These are phyloP conservation scores for Monotropa hypopitys DNA, from an alignment of 179 eudicot species.

Conservation along the genomic window DNA sequence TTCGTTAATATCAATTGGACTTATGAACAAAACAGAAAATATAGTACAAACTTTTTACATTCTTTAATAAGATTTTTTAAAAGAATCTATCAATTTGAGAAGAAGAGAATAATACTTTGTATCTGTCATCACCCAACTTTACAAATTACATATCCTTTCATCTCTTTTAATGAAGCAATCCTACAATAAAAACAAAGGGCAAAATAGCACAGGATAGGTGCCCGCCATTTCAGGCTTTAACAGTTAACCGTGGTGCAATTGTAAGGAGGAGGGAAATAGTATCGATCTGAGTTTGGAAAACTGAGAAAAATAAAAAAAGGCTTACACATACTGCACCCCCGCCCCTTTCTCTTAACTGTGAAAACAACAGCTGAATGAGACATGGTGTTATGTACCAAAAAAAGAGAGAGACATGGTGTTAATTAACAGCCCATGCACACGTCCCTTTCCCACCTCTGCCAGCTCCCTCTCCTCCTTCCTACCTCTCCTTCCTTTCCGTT, in stretches of 20 bases:
- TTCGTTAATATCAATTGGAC: too few relatives aligned
- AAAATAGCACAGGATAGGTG: slow-evolving; percentile 19
- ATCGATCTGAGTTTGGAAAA: too few relatives aligned
- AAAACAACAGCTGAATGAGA: slow-evolving; percentile 50
- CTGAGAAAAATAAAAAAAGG: slow-evolving; percentile 11
- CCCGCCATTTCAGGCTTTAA: slow-evolving; percentile 23
- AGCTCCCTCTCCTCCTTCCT: slow-evolving; percentile 46
- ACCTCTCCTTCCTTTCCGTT: slow-evolving; percentile 2
- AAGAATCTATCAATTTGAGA: too few relatives aligned
- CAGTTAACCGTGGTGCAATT: not conserved
- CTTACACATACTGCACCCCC: not conserved
- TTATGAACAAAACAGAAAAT: too few relatives aligned
- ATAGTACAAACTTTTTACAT: too few relatives aligned
- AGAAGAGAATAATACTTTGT: too few relatives aligned
- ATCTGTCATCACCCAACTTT: too few relatives aligned
- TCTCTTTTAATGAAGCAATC: not conserved
- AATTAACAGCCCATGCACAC: slow-evolving; percentile 40
- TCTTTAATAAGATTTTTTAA: too few relatives aligned
- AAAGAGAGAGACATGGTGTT: slow-evolving; percentile 29
- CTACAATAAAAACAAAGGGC: not conserved
- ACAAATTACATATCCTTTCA: not conserved
- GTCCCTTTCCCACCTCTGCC: slow-evolving; percentile 44
- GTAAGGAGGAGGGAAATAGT: not conserved
- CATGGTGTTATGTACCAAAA: too few relatives aligned
- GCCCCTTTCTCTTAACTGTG: slow-evolving; percentile 21